Evolutionary conservation across 2,329 filamentous ascomycete genomes (phyloP).

Genomic region (Alternaria arbusti): DNA sequence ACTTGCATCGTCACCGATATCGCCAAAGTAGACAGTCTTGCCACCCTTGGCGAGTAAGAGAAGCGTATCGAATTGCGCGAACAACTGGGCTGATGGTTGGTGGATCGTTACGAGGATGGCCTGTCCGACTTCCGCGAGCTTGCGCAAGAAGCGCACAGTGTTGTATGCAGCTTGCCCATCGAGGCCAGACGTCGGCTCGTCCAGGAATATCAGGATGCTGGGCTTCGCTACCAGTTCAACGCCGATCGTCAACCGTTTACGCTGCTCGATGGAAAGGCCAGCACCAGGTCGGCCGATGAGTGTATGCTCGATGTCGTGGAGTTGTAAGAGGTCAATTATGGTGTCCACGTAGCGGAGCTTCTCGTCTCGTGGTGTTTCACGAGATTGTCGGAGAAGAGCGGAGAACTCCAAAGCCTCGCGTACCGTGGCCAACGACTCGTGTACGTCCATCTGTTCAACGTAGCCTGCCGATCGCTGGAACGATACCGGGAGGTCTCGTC

Average conservation of each 20-base stretch:
- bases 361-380: slow-evolving; percentile 58
- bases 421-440: slow-evolving; percentile 63
- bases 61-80: slow-evolving; percentile 82
- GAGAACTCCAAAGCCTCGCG: slow-evolving; percentile 67
- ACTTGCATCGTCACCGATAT: slow-evolving; percentile 74
- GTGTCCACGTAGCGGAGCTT: slow-evolving; percentile 67
- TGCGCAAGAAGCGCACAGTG: neutral
- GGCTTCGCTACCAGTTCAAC: slow-evolving; percentile 67
- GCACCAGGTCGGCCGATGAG: slow-evolving; percentile 45
- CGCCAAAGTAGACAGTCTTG: slow-evolving; percentile 79
- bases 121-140: neutral
- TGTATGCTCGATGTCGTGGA: slow-evolving; percentile 65
- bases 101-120: slow-evolving; percentile 75
- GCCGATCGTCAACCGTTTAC: slow-evolving; percentile 58
- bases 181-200: slow-evolving; percentile 76
- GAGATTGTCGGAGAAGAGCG: slow-evolving; percentile 64
- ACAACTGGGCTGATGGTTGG: slow-evolving; percentile 80
- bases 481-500: slow-evolving; percentile 71
- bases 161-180: slow-evolving; percentile 46
- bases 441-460: slow-evolving; percentile 64
- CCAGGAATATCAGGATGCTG: slow-evolving; percentile 73
- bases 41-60: slow-evolving; percentile 77
- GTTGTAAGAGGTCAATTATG: slow-evolving; percentile 63
- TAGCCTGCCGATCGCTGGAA: slow-evolving; percentile 78
- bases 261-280: slow-evolving; percentile 35